Conservation (phyloP, 257 asterid species). For the Nicotiana tomentosiformis region DNA sequence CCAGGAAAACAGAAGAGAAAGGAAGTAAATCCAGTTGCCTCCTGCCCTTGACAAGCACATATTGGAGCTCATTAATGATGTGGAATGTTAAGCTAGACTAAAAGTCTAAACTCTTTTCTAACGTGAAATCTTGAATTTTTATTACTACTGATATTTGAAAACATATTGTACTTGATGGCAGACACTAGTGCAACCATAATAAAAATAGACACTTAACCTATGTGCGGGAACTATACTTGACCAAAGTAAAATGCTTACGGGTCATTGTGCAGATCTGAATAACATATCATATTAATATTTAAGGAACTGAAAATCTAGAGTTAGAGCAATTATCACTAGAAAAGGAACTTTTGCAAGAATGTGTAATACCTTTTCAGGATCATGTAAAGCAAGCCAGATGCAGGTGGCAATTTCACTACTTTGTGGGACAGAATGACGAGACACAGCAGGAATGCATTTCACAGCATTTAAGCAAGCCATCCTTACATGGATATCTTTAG, state of each 20-base stretch:
- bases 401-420: constrained; percentile 81
- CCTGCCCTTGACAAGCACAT: neutral
- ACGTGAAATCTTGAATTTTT: neutral
- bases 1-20: neutral
- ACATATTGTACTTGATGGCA: neutral
- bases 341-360: neutral
- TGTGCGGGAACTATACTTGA: neutral
- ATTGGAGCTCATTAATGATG: neutral
- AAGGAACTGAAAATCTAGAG: neutral
- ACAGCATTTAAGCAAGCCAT: constrained; percentile 93
- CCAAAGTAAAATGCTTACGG: neutral
- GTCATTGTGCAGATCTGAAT: constrained; percentile 2
- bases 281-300: neutral
- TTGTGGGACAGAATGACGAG: constrained; percentile 73
- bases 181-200: neutral
- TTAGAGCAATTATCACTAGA: neutral
- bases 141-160: neutral
- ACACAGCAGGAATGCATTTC: constrained; percentile 92
- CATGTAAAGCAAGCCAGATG: constrained; percentile 98
- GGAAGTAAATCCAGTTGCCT: neutral
- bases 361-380: constrained; percentile 66
- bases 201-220: neutral
- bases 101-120: neutral
- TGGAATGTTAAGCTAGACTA: neutral
- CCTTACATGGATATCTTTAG: constrained; percentile 89